Evolutionary conservation across 345 rosid genomes (phyloP).

Genomic region (Physaria fendleri): DNA sequence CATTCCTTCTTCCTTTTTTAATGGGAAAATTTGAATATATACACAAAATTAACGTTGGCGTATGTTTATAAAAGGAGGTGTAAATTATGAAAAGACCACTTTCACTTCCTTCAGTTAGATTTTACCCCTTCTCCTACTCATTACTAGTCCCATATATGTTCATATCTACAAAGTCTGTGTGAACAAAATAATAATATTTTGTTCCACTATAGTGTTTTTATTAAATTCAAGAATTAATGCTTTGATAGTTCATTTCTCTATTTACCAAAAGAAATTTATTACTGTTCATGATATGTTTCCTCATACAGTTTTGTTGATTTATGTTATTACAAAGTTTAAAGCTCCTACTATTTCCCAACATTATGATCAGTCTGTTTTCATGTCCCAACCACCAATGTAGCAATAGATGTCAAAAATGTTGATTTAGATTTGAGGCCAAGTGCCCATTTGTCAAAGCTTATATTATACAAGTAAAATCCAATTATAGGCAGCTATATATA

Average conservation of each 20-base stretch:
- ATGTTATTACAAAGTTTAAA: neutral
- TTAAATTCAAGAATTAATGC: conserved; percentile 11
- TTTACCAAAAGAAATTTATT: conserved; percentile 1
- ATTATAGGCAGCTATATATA: neutral
- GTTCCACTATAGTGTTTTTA: conserved; percentile 15
- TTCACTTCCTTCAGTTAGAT: conserved; percentile 35
- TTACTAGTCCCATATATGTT: conserved; percentile 12
- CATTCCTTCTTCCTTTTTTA: conserved; percentile 26
- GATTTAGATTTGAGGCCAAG: conserved; percentile 4
- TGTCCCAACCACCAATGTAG: conserved; percentile 20
- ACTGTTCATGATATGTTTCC: conserved; percentile 9
- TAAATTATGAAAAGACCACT: conserved; percentile 44
- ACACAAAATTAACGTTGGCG: conserved; percentile 15
- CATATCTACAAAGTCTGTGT: neutral
- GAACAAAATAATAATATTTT: conserved; percentile 14
- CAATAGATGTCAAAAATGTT: neutral
- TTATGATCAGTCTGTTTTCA: conserved; percentile 7
- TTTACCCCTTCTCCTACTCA: conserved; percentile 12
- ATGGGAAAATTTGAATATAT: too few species aligned
- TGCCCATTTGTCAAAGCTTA: conserved; percentile 3
- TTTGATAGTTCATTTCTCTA: conserved; percentile 19
- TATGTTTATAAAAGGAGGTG: conserved; percentile 9
- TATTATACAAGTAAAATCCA: conserved; percentile 11
- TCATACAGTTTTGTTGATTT: conserved; percentile 1
- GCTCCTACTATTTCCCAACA: conserved; percentile 8